Conservation (phyloP, 768 basidiomycete species). For the Baorangia bicolor region DNA sequence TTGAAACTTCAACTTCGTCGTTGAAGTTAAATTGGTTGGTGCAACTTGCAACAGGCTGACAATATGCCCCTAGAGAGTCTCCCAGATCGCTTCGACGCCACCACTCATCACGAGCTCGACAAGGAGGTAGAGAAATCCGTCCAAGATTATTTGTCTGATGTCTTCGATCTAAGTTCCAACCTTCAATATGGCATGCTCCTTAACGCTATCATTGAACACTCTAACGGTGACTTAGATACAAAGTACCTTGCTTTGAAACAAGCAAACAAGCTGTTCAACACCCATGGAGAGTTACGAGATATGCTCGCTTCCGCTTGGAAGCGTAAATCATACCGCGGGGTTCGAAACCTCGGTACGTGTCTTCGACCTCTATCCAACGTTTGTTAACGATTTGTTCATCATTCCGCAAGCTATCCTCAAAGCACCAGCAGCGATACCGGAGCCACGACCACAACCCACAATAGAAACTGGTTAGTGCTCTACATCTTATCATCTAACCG, state of each 20-base stretch:
- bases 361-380: too few species aligned
- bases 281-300: not conserved
- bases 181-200: not conserved
- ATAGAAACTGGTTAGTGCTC: too few species aligned
- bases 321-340: not conserved
- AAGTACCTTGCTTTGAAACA: accelerated
- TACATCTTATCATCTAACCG: too few species aligned
- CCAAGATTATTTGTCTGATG: not conserved
- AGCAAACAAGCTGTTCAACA: not conserved
- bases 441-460: too few species aligned
- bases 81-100: not conserved
- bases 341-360: constrained; percentile 7
- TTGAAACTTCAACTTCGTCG: too few species aligned
- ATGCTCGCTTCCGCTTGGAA: not conserved
- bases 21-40: not conserved
- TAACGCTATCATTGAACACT: not conserved
- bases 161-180: not conserved
- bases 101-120: not conserved
- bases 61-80: not conserved
- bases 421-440: too few species aligned
- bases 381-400: too few species aligned
- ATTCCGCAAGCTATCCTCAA: not conserved
- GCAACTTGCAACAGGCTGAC: not conserved
- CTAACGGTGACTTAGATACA: not conserved
- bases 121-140: not conserved